These are phyloP conservation scores for Annulohypoxylon bovei DNA, from an alignment of 495 filamentous ascomycete species.

Conservation along the genomic window DNA sequence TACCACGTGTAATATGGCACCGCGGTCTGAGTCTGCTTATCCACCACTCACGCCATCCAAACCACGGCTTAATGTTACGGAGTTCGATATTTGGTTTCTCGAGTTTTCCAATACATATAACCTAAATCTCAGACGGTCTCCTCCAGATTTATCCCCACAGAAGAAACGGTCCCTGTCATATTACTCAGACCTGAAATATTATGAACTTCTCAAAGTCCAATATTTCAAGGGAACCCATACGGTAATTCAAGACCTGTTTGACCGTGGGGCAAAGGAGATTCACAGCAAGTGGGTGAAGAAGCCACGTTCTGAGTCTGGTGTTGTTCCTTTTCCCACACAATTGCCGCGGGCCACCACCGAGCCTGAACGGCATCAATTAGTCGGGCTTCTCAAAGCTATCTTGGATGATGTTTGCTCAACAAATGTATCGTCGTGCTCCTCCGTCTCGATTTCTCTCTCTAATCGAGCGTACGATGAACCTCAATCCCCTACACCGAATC, in stretches of 20 bases:
- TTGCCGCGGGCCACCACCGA: constrained; percentile 38
- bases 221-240: constrained; percentile 33
- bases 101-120: constrained; percentile 46
- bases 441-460: constrained; percentile 8
- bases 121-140: constrained; percentile 38
- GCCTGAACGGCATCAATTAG: constrained; percentile 34
- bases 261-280: constrained; percentile 36
- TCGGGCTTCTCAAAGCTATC: constrained; percentile 32
- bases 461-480: constrained; percentile 23
- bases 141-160: constrained; percentile 31
- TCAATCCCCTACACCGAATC: constrained; percentile 13
- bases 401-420: constrained; percentile 29
- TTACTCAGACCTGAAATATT: constrained; percentile 39
- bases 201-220: constrained; percentile 34
- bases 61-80: not conserved
- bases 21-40: not conserved
- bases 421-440: constrained; percentile 17
- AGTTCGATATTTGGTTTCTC: constrained; percentile 46
- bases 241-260: constrained; percentile 31
- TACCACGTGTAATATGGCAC: constrained; percentile 5
- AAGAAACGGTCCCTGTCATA: constrained; percentile 21
- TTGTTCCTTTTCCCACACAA: constrained; percentile 30
- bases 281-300: constrained; percentile 46
- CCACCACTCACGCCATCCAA: constrained; percentile 26
- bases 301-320: constrained; percentile 18